Conservation (phyloP, 2,329 filamentous ascomycete species). For the Exophiala calicioides region DNA sequence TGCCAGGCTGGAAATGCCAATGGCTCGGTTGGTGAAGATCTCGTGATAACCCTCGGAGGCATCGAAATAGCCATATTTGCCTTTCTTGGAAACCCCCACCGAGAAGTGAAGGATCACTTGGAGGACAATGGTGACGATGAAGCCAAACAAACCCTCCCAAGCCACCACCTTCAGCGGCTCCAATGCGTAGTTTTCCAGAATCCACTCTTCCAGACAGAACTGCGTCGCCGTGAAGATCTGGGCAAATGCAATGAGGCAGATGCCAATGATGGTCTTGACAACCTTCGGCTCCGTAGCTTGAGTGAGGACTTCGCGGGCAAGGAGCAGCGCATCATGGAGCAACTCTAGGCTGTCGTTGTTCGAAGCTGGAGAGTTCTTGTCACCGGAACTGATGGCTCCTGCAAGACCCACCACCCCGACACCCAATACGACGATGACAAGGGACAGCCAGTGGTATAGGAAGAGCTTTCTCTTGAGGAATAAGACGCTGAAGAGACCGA, state of each 20-base stretch:
- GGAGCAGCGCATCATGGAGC: constrained; percentile 29
- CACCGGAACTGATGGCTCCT: constrained; percentile 72
- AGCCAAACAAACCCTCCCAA: constrained; percentile 94
- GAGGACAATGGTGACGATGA: constrained; percentile 71
- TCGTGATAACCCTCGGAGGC: constrained; percentile 81
- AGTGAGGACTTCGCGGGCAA: constrained; percentile 43
- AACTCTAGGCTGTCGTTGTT: constrained; percentile 38
- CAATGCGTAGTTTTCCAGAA: constrained; percentile 75
- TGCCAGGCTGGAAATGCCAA: constrained; percentile 75
- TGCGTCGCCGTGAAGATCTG: constrained; percentile 97
- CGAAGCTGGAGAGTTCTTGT: constrained; percentile 35
- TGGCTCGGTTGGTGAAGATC: constrained; percentile 68
- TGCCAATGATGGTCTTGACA: constrained; percentile 73
- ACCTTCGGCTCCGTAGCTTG: constrained; percentile 56
- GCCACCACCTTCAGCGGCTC: constrained; percentile 90
- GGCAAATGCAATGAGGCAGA: constrained; percentile 86
- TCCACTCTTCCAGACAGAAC: constrained; percentile 93
- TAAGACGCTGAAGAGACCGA: constrained; percentile 89
- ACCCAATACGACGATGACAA: constrained; percentile 82
- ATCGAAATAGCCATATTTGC: constrained; percentile 84
- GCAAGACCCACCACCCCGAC: constrained; percentile 89
- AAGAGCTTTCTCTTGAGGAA: constrained; percentile 79
- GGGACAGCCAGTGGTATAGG: constrained; percentile 88
- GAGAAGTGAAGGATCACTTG: constrained; percentile 79
- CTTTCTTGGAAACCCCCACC: constrained; percentile 72